These are phyloP conservation scores for Penicilliopsis zonata DNA, from an alignment of 495 filamentous ascomycete genomes.

Conservation along the genomic window DNA sequence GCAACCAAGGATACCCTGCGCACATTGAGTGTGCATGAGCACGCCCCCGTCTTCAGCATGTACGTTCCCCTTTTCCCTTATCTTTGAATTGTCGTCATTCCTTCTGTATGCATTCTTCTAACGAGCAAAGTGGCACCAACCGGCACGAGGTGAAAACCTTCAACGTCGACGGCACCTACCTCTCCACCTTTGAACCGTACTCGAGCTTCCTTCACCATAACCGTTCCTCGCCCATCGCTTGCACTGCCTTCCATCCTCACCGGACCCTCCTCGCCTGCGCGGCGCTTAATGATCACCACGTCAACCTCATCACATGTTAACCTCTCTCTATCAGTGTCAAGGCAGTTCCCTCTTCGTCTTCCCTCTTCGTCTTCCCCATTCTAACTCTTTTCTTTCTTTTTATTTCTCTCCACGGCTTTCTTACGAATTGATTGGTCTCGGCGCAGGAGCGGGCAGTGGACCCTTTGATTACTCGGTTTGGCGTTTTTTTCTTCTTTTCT, in stretches of 20 bases:
- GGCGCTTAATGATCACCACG: slow-evolving; percentile 37
- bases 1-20: slow-evolving; percentile 69
- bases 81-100: background rate
- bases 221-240: slow-evolving; percentile 65
- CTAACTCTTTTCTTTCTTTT: slow-evolving; percentile 2
- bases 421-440: slow-evolving; percentile 8
- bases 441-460: slow-evolving; percentile 3
- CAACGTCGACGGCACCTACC: slow-evolving; percentile 66
- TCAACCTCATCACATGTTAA: slow-evolving; percentile 35
- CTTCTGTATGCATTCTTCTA: background rate
- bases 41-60: slow-evolving; percentile 92
- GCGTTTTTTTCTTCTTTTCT: background rate
- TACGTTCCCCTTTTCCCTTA: slow-evolving; percentile 37
- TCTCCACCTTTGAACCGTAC: slow-evolving; percentile 78
- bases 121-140: slow-evolving; percentile 60
- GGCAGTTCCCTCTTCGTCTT: background rate
- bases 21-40: slow-evolving; percentile 88
- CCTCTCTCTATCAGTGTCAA: slow-evolving; percentile 3
- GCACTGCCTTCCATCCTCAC: slow-evolving; percentile 92
- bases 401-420: slow-evolving; percentile 1
- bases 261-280: slow-evolving; percentile 82
- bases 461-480: background rate
- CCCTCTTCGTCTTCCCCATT: background rate
- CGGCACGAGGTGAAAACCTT: slow-evolving; percentile 82
- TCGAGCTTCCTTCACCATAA: slow-evolving; percentile 74